phyloP scores from a whole-genome alignment of 768 basidiomycete genomes.

The Naematelia aurantialba region DNA sequence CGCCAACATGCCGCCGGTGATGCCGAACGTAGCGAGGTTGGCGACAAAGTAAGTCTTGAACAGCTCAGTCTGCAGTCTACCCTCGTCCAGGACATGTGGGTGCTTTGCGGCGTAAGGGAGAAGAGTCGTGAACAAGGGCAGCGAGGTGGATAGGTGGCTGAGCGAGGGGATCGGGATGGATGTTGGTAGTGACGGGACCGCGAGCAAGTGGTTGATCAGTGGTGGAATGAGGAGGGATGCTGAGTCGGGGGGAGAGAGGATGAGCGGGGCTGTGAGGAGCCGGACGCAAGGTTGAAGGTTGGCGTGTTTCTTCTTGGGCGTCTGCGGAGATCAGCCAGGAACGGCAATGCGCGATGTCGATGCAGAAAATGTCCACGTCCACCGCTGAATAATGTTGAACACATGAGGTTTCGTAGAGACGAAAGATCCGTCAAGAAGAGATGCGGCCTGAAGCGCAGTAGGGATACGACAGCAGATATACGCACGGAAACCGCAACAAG shows the following conservation, averaged over 20 bases:
- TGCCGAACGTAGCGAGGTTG: conserved; percentile 54
- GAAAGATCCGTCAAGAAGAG: no score
- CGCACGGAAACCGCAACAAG: conserved; percentile 27
- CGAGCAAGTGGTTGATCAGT: conserved; percentile 61
- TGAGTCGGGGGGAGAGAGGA: conserved; percentile 29
- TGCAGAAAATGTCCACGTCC: no score
- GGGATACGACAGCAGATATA: no score
- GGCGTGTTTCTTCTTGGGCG: conserved; percentile 60
- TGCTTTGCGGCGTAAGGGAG: conserved; percentile 34
- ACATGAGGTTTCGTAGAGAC: no score
- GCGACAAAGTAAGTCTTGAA: conserved; percentile 61
- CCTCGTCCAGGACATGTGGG: conserved; percentile 18
- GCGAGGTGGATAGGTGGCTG: conserved; percentile 61
- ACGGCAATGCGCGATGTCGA: no score
- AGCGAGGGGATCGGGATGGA: conserved; percentile 61
- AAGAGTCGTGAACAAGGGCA: conserved; percentile 57
- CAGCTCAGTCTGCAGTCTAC: conserved; percentile 26
- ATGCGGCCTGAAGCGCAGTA: no score
- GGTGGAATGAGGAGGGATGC: conserved; percentile 51
- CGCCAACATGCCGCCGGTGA: conserved; percentile 39
- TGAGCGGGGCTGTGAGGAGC: conserved; percentile 55
- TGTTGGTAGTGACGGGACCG: conserved; percentile 72
- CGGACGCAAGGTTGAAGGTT: conserved; percentile 56
- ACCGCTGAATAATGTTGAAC: no score
- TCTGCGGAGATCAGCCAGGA: conserved; percentile 19